Base-by-base conservation (phyloP, 768 basidiomycete genomes). In the Rhodotorula diobovata region DNA sequence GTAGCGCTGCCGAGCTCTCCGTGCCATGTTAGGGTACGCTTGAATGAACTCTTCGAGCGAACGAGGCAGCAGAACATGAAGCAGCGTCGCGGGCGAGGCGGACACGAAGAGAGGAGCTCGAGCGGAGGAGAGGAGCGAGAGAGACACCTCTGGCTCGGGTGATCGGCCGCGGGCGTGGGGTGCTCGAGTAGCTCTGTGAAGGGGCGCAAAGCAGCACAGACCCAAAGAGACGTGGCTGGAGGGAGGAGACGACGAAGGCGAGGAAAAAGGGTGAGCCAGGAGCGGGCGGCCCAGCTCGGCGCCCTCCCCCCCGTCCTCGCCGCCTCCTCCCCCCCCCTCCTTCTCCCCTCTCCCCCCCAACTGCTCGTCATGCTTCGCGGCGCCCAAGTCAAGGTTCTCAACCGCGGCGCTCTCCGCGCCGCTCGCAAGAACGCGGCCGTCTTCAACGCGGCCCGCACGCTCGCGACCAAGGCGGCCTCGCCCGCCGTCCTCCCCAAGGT, bases 381-480 rank as follows among this genome's bases (percentile, higher is more conserved):
- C 25, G 70, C 70, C 28, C 65, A 67, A 59, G 70, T 71, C 66
- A 67, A 71, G 70, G 66, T 67, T 28, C 61, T 71, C 56, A 71
- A 71, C 70, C 66, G 70, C 51, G 62, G 56, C 34, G 70, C 70
- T 28, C 70, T 71, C 57, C 70, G 70, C 51, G 66, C 70, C 12
- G 70, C 70, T 39, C 61, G 61, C 61, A 71, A 71, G 70, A 71
- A 71, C 70, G 66, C 65, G 12, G 65, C 70, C 61, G 70, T 71
- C 56, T 71, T 71, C 66, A 63, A 67, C 65, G 70, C 70, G 28
- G 70, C 70, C 32, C 70, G 67, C 60, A 60, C 63, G 51, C 63
- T 74, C 60, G 69, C 70, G 48, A 71, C 73, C 73, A 71, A 74
- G 69, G 69, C 63, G 28, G 59, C 73, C 63, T 23, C 73, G 60